Percentiles rank a stretch among this genome's conserved stretches.
Conservation (phyloP, 192 early-diverging fungal genomes). For the Entomortierella chlamydospora region DNA sequence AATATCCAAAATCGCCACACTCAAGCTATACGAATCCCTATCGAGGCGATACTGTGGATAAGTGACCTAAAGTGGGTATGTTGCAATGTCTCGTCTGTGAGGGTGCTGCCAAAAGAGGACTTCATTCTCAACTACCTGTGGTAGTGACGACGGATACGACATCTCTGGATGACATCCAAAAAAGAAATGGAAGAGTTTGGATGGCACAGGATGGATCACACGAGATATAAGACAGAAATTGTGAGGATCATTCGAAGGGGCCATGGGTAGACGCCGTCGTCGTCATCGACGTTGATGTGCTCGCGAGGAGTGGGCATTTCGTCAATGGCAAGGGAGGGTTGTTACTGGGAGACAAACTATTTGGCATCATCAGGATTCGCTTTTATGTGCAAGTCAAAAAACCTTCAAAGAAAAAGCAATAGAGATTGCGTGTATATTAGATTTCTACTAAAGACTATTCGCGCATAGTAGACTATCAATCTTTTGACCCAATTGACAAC, state of each 20-base stretch:
- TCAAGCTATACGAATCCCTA: slow-evolving; percentile 9
- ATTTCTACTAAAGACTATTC: no score
- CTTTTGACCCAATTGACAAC: no score
- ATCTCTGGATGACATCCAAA: slow-evolving; percentile 9
- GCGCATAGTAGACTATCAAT: no score
- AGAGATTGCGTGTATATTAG: no score
- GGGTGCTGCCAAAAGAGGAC: slow-evolving; percentile 3
- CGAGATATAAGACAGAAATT: slow-evolving; percentile 10
- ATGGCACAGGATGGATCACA: slow-evolving; percentile 45
- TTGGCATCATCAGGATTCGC: slow-evolving; percentile 24
- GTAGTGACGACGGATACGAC: slow-evolving; percentile 39
- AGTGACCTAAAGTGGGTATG: not conserved
- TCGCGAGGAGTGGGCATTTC: slow-evolving; percentile 6
- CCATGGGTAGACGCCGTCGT: slow-evolving; percentile 36
- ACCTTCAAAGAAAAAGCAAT: no score
- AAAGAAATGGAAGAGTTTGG: slow-evolving; percentile 19
- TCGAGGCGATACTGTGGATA: slow-evolving; percentile 23
- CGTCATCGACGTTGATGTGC: slow-evolving; percentile 38
- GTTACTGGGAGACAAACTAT: slow-evolving; percentile 10
- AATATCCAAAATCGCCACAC: not conserved
- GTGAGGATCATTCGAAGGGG: slow-evolving; percentile 32
- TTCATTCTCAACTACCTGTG: slow-evolving; percentile 20
- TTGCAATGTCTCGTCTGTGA: slow-evolving; percentile 5
- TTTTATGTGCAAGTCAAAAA: no score
- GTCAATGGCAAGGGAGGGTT: slow-evolving; percentile 36